Percentiles rank a stretch among this genome's conserved stretches.
Conservation (phyloP, 257 asterid species). For the Fraxinus anomala region DNA sequence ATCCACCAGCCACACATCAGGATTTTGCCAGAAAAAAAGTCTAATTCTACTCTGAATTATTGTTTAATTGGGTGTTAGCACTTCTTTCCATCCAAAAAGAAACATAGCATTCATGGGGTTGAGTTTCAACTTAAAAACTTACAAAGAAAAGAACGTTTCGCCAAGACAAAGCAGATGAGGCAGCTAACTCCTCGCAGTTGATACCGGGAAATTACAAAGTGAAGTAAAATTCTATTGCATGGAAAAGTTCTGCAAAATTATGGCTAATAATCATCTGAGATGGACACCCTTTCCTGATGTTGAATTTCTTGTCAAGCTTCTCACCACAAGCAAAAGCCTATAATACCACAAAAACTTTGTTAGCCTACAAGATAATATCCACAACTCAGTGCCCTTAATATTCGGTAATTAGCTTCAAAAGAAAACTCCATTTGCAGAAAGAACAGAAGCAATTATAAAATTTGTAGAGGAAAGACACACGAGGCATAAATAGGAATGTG, state of each 20-base stretch:
- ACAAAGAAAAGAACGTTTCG: background rate
- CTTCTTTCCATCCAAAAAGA: background rate
- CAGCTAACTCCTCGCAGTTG: background rate
- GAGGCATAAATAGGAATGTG: background rate
- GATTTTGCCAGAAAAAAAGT: too few species aligned
- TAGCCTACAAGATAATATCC: background rate
- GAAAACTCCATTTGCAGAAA: background rate
- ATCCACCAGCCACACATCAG: too few species aligned
- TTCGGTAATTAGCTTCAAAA: background rate
- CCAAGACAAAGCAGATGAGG: background rate
- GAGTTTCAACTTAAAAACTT: background rate
- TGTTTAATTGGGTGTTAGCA: background rate
- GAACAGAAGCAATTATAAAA: too few species aligned
- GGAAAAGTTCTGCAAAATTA: slow-evolving; percentile 32
- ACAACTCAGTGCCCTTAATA: background rate
- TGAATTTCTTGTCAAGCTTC: slow-evolving; percentile 10
- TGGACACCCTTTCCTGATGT: slow-evolving; percentile 19
- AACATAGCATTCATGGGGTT: background rate
- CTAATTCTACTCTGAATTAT: background rate
- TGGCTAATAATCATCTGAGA: slow-evolving; percentile 33
- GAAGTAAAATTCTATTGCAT: slow-evolving; percentile 3
- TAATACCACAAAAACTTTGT: slow-evolving; percentile 19
- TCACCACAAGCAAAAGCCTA: slow-evolving; percentile 30
- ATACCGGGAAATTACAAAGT: background rate
- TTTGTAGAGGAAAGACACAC: too few species aligned